Percentiles rank a stretch among this genome's conserved stretches.
These are phyloP conservation scores for Camelina laxa DNA, from an alignment of 345 rosid genomes.

Conservation along the genomic window DNA sequence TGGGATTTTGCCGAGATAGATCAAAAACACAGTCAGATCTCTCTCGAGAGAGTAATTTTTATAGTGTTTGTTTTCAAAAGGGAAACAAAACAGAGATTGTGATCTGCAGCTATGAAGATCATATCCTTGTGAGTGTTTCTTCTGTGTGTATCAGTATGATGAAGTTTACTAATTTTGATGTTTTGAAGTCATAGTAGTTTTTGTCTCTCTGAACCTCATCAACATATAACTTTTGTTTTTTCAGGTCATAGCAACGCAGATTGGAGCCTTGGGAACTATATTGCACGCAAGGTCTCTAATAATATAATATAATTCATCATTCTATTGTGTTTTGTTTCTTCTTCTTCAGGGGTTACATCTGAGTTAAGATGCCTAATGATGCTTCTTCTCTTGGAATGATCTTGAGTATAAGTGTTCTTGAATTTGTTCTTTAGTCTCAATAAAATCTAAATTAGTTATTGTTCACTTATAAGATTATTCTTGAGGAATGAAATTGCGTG, in stretches of 20 bases:
- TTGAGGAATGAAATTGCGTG: conserved; percentile 1
- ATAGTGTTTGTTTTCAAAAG: conserved; percentile 47
- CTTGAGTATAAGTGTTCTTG: neutral
- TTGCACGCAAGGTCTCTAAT: conserved; percentile 66
- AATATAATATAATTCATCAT: neutral
- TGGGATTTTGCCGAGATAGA: neutral
- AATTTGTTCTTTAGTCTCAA: neutral
- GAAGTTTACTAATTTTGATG: neutral
- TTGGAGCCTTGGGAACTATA: conserved; percentile 89
- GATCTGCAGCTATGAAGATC: conserved; percentile 77
- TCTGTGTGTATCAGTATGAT: neutral
- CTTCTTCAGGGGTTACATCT: neutral
- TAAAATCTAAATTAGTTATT: neutral
- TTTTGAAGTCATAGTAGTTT: neutral
- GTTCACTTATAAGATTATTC: neutral
- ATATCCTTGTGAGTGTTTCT: conserved; percentile 68
- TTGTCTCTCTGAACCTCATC: conserved; percentile 23
- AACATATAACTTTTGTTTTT: conserved; percentile 13
- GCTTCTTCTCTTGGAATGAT: neutral
- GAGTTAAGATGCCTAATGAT: neutral
- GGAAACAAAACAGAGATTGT: conserved; percentile 82
- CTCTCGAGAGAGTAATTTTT: too few species aligned
- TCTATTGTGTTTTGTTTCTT: neutral
- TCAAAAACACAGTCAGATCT: neutral
- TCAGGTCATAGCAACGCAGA: conserved; percentile 87